These are phyloP conservation scores for Aspergillus puulaauensis DNA, from an alignment of 2,329 filamentous ascomycete genomes.

Conservation along the genomic window DNA sequence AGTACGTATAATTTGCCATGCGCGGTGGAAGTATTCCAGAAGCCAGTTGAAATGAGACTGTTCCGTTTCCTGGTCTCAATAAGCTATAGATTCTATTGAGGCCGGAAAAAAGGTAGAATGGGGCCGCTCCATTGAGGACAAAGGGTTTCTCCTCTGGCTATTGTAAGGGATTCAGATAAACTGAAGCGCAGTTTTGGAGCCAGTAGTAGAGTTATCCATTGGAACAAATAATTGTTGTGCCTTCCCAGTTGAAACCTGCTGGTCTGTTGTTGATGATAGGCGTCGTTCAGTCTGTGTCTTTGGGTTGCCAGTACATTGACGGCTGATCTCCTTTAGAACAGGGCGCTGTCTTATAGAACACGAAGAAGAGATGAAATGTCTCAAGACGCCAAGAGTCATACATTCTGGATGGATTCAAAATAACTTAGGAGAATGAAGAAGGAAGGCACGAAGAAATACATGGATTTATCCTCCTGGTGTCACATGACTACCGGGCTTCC, in stretches of 20 bases:
- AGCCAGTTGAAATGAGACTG: not conserved
- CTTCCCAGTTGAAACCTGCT: not conserved
- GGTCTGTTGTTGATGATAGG: not conserved
- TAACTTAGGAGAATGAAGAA: not conserved
- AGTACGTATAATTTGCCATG: not conserved
- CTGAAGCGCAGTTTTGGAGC: too few relatives aligned
- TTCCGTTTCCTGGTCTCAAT: constrained; percentile 16
- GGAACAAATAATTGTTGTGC: not conserved
- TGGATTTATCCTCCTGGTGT: too few relatives aligned
- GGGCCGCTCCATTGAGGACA: not conserved
- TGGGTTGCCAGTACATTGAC: not conserved
- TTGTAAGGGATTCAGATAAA: too few relatives aligned
- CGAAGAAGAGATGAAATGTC: not conserved
- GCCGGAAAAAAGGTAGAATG: not conserved
- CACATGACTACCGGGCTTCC: too few relatives aligned
- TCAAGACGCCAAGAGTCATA: not conserved
- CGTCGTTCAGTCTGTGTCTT: not conserved
- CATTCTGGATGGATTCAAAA: not conserved
- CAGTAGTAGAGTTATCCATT: not conserved
- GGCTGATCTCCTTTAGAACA: not conserved
- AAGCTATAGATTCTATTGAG: constrained; percentile 4
- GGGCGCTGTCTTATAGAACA: not conserved
- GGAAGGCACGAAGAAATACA: not conserved
- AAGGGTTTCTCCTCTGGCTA: too few relatives aligned
- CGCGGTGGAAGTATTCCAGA: not conserved